phyloP scores from a whole-genome alignment of 83 land plant species.

The Thuja plicata region DNA sequence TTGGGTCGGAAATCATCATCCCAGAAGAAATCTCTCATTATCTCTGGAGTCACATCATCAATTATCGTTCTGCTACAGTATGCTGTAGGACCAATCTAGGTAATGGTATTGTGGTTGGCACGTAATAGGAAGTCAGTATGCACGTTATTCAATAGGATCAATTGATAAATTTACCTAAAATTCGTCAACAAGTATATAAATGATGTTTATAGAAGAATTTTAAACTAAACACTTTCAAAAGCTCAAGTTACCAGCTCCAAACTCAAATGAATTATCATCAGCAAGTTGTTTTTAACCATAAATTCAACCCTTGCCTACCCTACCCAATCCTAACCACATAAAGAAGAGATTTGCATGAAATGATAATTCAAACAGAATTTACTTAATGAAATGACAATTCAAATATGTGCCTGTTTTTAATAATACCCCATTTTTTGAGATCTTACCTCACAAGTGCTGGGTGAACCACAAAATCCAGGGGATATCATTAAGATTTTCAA shows the following conservation, averaged over 20 bases:
- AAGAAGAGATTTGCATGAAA: not conserved
- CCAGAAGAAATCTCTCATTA: constrained; percentile 90
- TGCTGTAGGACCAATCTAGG: constrained; percentile 51
- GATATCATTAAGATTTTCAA: not conserved
- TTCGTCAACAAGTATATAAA: not conserved
- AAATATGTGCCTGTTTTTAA: not conserved
- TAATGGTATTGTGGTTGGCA: not conserved
- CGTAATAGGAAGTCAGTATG: not conserved
- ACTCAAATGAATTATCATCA: not conserved
- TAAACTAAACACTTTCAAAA: not conserved
- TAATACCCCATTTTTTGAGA: not conserved
- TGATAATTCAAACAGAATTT: not conserved
- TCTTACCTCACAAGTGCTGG: not conserved
- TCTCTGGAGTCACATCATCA: constrained; percentile 83
- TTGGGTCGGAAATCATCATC: constrained; percentile 85
- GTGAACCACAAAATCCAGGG: not conserved
- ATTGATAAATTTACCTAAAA: not conserved
- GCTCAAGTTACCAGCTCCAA: not conserved
- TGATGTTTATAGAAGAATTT: not conserved
- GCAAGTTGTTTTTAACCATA: not conserved
- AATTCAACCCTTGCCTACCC: not conserved
- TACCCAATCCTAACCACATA: not conserved
- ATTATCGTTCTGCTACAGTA: constrained; percentile 79
- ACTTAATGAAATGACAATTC: not conserved
- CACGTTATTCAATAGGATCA: not conserved